Base-by-base conservation (phyloP, 176 grass and related monocot species). In the Carex littledalei region DNA sequence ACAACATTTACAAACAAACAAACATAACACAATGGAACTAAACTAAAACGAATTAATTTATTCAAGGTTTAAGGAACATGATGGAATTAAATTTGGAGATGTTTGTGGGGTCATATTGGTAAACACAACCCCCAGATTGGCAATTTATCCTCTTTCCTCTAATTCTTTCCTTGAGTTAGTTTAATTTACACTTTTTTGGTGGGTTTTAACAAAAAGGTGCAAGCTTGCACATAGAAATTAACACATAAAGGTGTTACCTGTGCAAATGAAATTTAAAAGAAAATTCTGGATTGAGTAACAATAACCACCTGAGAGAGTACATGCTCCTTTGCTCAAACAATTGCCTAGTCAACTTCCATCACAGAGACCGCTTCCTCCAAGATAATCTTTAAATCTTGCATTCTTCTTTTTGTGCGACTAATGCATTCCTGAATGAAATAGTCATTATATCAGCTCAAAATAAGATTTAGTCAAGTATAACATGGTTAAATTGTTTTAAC, bases 271-370 rank as follows among this genome's bases (percentile, higher is more conserved):
- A 54, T 12, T 72, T 26, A 56, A 55, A 63, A 54, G 15, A 17
- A 13, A 56, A 55, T 78, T 78, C 22, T 78, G 50, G 9, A 78
- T 54, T 55, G 1, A 32, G 5, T 56, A 24, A 18, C 31, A 78
- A 74, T 20, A 34, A 78, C 49, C 47, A 29, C 13, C 49, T 78
- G 74, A 17, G 22, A 55, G 50, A 78, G 32, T 29, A 77, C 17
- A 17, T 4, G 21, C 13, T 31, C 50, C 13, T 26, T 55, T 56
- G 49, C 49, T 78, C 20, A 56, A 74, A 12, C n/a, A 74, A 81
- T 62, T 63, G 85, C 41, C 85, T 91, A 86, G 79, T 91, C 90
- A 2, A 93, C 89, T 79, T 97, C 90, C 94, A 94, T 94, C 10
- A 60, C 84, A 31, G 86, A 86, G 66, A 89, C 3, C 24, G 89